Percentiles rank a stretch among this genome's conserved stretches.
Evolutionary conservation across 2,329 filamentous ascomycete genomes (phyloP).

Genomic region (Epichloe uncinata): DNA sequence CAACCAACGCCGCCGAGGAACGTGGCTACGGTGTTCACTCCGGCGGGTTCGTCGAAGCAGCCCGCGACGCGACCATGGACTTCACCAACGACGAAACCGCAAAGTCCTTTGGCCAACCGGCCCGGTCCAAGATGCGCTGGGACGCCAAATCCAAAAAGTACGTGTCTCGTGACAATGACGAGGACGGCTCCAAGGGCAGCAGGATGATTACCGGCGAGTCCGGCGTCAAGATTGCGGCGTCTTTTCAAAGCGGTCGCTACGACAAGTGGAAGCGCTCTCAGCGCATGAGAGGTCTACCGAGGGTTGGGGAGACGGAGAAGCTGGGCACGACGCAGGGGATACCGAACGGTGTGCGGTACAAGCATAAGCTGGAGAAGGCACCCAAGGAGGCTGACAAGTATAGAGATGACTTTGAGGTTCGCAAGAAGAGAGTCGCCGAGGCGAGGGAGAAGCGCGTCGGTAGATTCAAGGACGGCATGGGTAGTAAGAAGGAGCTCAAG

Average conservation of each 20-base stretch:
- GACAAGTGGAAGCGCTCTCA: conserved; percentile 85
- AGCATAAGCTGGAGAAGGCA: conserved; percentile 75
- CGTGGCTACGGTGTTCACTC: conserved; percentile 88
- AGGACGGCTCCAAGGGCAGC: conserved; percentile 66
- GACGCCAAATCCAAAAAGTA: conserved; percentile 96
- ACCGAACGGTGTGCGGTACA: conserved; percentile 44
- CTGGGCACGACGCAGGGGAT: conserved; percentile 14
- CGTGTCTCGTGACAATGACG: conserved; percentile 80
- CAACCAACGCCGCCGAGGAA: conserved; percentile 71
- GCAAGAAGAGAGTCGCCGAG: conserved; percentile 80
- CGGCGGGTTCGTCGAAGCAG: conserved; percentile 74
- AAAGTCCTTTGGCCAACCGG: conserved; percentile 65
- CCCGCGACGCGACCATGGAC: conserved; percentile 84
- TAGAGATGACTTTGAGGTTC: conserved; percentile 77
- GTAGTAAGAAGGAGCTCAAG: conserved; percentile 67
- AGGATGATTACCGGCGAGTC: conserved; percentile 77
- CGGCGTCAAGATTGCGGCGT: conserved; percentile 90
- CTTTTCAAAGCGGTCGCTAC: conserved; percentile 86
- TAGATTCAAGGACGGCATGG: conserved; percentile 57
- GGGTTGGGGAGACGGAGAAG: conserved; percentile 69
- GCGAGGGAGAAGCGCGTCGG: conserved; percentile 75
- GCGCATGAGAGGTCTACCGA: conserved; percentile 63
- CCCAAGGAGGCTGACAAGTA: conserved; percentile 91
- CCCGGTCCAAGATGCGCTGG: conserved; percentile 74
- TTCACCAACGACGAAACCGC: conserved; percentile 76